phyloP scores from a whole-genome alignment of 169 alveolate genomes.

The Cryptosporidium parvum region DNA sequence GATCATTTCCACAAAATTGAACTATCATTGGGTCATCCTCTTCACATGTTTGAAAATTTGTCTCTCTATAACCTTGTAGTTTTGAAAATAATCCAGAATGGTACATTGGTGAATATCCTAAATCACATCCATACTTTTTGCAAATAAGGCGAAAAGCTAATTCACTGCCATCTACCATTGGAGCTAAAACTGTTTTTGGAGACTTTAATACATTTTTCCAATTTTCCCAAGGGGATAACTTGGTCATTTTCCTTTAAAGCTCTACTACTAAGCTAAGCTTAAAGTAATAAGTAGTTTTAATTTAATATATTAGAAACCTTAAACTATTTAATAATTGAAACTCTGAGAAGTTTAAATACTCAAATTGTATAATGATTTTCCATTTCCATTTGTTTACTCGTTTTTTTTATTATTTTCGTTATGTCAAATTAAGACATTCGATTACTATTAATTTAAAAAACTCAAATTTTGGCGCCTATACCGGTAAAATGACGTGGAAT shows the following conservation, averaged over 20 bases:
- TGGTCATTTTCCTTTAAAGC: neutral
- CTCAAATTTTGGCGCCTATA: slow-evolving; percentile 11
- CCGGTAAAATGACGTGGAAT: slow-evolving; percentile 1
- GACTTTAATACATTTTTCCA: slow-evolving; percentile 74
- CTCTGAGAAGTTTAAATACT: neutral
- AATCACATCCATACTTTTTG: slow-evolving; percentile 88
- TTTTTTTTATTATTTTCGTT: neutral
- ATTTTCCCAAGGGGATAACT: slow-evolving; percentile 37
- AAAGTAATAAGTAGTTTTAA: too few relatives aligned
- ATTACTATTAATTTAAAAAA: neutral
- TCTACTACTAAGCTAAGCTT: neutral
- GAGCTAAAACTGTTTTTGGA: slow-evolving; percentile 86
- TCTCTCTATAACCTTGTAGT: slow-evolving; percentile 73
- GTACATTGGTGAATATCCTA: slow-evolving; percentile 93
- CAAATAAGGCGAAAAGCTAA: slow-evolving; percentile 87
- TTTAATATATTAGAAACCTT: neutral
- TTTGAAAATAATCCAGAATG: slow-evolving; percentile 86
- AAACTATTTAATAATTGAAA: too few relatives aligned
- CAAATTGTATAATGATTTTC: neutral
- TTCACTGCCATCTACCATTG: slow-evolving; percentile 86
- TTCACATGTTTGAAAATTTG: slow-evolving; percentile 76
- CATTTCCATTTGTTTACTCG: neutral
- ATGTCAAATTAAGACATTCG: neutral
- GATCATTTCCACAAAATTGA: slow-evolving; percentile 92
- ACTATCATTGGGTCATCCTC: slow-evolving; percentile 85